phyloP scores from a whole-genome alignment of 148 eudicot species.

The Agrostemma githago region DNA sequence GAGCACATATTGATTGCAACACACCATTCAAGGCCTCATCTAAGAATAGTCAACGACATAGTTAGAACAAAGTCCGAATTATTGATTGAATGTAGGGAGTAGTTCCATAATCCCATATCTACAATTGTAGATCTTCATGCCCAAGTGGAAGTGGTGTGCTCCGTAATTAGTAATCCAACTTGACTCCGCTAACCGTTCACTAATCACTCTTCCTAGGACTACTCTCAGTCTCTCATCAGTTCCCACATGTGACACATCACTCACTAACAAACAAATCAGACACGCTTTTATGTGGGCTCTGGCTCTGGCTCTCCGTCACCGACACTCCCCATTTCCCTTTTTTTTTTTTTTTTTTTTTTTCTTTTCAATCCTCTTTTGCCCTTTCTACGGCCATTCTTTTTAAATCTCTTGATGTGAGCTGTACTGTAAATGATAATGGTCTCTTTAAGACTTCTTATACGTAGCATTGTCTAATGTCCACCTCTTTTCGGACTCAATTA shows the following conservation, averaged over 20 bases:
- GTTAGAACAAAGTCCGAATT: too few relatives aligned
- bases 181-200: too few relatives aligned
- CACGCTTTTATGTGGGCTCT: constrained; percentile 10
- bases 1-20: too few relatives aligned
- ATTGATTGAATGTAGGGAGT: too few relatives aligned
- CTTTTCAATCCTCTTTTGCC: not conserved
- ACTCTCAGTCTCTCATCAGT: too few relatives aligned
- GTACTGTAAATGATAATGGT: not conserved
- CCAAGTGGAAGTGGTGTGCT: too few relatives aligned
- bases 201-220: too few relatives aligned
- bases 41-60: too few relatives aligned
- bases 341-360: not conserved
- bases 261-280: constrained; percentile 9
- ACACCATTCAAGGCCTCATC: too few relatives aligned
- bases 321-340: constrained; percentile 17
- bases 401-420: not conserved
- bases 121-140: too few relatives aligned
- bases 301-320: constrained; percentile 26
- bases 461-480: not conserved
- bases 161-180: too few relatives aligned
- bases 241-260: constrained; percentile 24
- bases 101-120: too few relatives aligned
- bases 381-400: not conserved
- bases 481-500: not conserved
- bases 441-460: not conserved